These are phyloP conservation scores for Clitoria ternatea DNA, from an alignment of 306 rosid genomes.

Conservation along the genomic window DNA sequence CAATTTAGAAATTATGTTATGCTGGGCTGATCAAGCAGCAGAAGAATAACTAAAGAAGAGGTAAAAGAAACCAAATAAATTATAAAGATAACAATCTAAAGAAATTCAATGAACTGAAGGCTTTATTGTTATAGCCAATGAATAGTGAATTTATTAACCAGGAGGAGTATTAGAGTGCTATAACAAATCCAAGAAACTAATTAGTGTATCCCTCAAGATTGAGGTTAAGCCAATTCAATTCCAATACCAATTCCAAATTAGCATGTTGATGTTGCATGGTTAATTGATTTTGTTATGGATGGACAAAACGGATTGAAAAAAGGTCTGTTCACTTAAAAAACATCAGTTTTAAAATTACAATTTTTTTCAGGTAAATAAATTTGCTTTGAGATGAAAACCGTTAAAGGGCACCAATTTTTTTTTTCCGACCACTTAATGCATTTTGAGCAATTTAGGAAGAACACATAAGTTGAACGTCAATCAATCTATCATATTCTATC, in stretches of 20 bases:
- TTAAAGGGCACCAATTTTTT: neutral
- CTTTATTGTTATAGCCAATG: neutral
- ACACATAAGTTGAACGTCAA: neutral
- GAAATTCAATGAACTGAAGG: neutral
- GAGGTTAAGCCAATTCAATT: too few relatives aligned
- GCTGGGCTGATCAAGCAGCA: neutral
- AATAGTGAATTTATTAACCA: neutral
- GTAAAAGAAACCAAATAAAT: neutral
- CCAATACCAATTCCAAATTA: too few relatives aligned
- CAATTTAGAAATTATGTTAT: neutral
- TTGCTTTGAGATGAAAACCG: neutral
- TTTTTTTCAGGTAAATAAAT: neutral
- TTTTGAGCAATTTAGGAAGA: constrained; percentile 5
- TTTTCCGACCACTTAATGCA: neutral
- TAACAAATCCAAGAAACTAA: too few relatives aligned
- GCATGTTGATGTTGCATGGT: too few relatives aligned
- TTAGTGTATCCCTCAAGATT: too few relatives aligned
- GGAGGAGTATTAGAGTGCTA: too few relatives aligned
- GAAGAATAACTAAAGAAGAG: neutral
- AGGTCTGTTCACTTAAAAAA: too few relatives aligned
- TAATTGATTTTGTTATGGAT: too few relatives aligned
- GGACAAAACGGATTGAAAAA: too few relatives aligned
- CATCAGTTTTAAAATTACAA: neutral
- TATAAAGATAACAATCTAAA: neutral
- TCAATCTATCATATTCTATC: constrained; percentile 1